Base-by-base conservation (phyloP, 1,284 basidiomycete genomes). In the Gomphus sp. region DNA sequence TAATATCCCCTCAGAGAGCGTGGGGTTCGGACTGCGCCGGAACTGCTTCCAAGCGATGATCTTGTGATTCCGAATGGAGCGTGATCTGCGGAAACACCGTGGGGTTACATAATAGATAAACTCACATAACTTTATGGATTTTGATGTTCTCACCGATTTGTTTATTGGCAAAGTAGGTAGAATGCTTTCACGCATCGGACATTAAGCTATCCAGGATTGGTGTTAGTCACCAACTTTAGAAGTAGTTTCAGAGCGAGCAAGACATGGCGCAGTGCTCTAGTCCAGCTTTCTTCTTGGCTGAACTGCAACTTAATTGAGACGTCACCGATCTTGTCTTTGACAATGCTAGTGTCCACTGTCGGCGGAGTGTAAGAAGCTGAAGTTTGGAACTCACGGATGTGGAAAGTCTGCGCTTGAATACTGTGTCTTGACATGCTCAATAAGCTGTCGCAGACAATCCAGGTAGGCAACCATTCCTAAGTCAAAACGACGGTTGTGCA, bases 401-500 rank as follows among this genome's bases (percentile, higher is more conserved):
- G 91, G 93, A 65, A 94, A 84, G 60, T 93, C 89, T 49, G 95
- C 75, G 55, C 74, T 73, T 25, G 80, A 64, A 66, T 95, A 91
- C 64, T 88, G 82, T 12, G 79, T 76, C 67, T 82, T 84, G 41
- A 92, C 89, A 66, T 85, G 84, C 57, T 96, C 93, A 70, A 91
- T 85, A 43, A 98, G 74, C 68, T 98, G 93, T 64, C 92, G 86
- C 47, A 99, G 75, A 68, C 95, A 98, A 63, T 98, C 94, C 49
- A 99, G 78, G 65, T 99, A 93, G 2, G 92, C 93, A 4, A 96
- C 91, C 87, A 99, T 96, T 2, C 89, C 97, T 64, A 90, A 84
- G 72, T 98, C 96, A 72, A 99, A 99, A 16, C 96, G 81, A 31
- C 96, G 82, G 67, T 97, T 97, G 69, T 98, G 95, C 47, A 98